These are phyloP conservation scores for Rhododendron mucronatum DNA, from an alignment of 148 eudicot genomes.

Conservation along the genomic window DNA sequence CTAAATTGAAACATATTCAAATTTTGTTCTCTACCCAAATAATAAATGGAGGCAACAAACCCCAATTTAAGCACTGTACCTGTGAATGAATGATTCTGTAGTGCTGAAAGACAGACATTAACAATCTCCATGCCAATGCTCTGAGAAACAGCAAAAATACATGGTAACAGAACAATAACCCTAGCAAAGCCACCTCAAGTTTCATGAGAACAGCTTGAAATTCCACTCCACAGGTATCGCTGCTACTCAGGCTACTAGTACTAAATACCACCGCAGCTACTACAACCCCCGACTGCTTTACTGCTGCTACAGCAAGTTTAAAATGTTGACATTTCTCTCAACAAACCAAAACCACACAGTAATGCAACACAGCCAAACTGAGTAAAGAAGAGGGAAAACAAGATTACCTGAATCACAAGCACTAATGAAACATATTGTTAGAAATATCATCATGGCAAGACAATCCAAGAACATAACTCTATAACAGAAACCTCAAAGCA, in stretches of 20 bases:
- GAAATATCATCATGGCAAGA: background rate
- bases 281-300: background rate
- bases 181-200: background rate
- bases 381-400: background rate
- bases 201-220: background rate
- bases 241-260: background rate
- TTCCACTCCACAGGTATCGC: background rate
- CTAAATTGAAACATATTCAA: too few species aligned
- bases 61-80: too few species aligned
- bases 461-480: background rate
- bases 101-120: too few species aligned
- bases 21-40: too few species aligned
- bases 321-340: background rate
- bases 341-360: too few species aligned
- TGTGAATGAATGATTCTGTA: too few species aligned
- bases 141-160: background rate
- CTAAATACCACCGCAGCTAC: background rate
- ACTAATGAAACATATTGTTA: background rate
- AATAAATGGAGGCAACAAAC: too few species aligned
- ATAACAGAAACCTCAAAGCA: background rate
- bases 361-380: background rate
- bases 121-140: too few species aligned
- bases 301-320: background rate
- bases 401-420: background rate
- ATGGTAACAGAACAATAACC: background rate